These are phyloP conservation scores for Cercophora sp. DNA, from an alignment of 495 filamentous ascomycete genomes.

Conservation along the genomic window DNA sequence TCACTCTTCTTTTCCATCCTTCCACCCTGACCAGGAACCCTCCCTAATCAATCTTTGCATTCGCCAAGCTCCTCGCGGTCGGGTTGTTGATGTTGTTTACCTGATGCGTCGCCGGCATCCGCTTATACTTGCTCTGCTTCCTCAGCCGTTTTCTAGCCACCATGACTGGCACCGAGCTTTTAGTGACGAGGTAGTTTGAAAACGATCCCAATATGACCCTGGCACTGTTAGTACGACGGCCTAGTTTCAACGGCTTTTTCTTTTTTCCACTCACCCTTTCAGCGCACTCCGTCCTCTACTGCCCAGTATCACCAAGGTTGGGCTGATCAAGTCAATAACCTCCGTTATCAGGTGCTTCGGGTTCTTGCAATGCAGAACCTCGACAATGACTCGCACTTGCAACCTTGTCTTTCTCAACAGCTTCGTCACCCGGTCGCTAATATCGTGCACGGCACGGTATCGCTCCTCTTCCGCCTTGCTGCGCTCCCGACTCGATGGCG, in stretches of 20 bases:
- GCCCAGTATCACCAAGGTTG: conserved; percentile 90
- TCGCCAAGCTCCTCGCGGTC: conserved; percentile 57
- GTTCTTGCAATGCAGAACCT: conserved; percentile 97
- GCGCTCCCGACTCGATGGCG: conserved; percentile 38
- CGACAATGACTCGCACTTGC: conserved; percentile 86
- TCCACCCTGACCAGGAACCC: too few relatives aligned
- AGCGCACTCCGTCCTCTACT: conserved; percentile 84
- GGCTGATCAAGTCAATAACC: conserved; percentile 85
- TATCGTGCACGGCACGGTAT: conserved; percentile 65
- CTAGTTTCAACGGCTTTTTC: background rate
- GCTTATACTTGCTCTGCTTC: conserved; percentile 67
- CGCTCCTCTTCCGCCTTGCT: conserved; percentile 71
- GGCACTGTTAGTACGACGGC: background rate
- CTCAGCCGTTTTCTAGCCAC: conserved; percentile 77
- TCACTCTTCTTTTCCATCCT: too few relatives aligned
- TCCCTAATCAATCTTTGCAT: conserved; percentile 65
- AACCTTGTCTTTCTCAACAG: conserved; percentile 83
- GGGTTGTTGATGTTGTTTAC: conserved; percentile 68
- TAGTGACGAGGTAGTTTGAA: conserved; percentile 93
- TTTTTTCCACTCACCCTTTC: conserved; percentile 67
- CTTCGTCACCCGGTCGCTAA: conserved; percentile 75
- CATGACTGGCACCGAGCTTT: conserved; percentile 95
- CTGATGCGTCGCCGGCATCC: conserved; percentile 53
- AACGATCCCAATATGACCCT: conserved; percentile 93
- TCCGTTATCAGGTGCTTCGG: conserved; percentile 81